Evolutionary conservation across 495 filamentous ascomycete genomes (phyloP).

Genomic region (Talaromyces stipitatus): DNA sequence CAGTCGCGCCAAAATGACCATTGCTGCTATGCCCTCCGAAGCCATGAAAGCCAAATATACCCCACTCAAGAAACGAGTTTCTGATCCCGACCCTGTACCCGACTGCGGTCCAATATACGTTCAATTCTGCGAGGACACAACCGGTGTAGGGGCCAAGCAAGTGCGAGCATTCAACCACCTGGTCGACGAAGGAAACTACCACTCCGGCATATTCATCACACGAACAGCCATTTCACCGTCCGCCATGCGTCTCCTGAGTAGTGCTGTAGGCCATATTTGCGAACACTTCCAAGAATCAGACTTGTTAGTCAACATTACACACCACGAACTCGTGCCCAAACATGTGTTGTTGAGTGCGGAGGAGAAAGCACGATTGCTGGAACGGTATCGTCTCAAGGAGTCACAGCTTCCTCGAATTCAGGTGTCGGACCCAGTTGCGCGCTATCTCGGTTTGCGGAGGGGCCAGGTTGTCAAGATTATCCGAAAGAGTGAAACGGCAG

Average conservation of each 20-base stretch:
- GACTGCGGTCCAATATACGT: conserved; percentile 88
- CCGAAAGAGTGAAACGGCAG: conserved; percentile 59
- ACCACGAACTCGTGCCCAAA: conserved; percentile 92
- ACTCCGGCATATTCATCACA: conserved; percentile 84
- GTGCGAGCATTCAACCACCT: conserved; percentile 81
- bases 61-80: conserved; percentile 48
- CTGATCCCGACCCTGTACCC: conserved; percentile 54
- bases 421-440: conserved; percentile 81
- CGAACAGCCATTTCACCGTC: conserved; percentile 72
- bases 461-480: conserved; percentile 99
- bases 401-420: conserved; percentile 92
- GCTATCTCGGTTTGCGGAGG: conserved; percentile 83
- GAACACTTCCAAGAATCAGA: conserved; percentile 95
- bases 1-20: conserved; percentile 77
- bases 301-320: conserved; percentile 94
- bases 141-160: conserved; percentile 75
- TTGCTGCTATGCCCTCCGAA: conserved; percentile 74
- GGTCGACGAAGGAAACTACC: conserved; percentile 67
- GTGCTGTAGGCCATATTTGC: conserved; percentile 69
- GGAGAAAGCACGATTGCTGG: conserved; percentile 76
- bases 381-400: conserved; percentile 92
- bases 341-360: conserved; percentile 84
- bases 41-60: conserved; percentile 81
- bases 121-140: conserved; percentile 73
- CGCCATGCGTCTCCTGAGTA: conserved; percentile 61